Base-by-base conservation (phyloP, 345 rosid genomes). In the Eucalyptus marginata region DNA sequence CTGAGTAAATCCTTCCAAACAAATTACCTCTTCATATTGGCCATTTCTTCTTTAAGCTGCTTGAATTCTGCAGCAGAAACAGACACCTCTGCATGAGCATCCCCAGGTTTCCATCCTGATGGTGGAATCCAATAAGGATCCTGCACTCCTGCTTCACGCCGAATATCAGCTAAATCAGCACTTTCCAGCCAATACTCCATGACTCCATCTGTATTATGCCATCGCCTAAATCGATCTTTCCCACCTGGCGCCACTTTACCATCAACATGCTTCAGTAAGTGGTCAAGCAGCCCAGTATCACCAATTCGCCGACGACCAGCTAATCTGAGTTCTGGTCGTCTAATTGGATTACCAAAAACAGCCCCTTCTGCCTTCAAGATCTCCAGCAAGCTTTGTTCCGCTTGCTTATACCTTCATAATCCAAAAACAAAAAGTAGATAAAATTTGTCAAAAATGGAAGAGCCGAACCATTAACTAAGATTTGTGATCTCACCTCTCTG, bases 271-370 rank as follows among this genome's bases (percentile, higher is more conserved):
- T 97, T 97, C 92, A 96, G 91, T 47, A 94, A 92, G 91, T 97
- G 99, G 92, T 97, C 99, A 92, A 97, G 95, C 86, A 97, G 96
- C 31, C 99, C 99, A 88, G 99, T 97, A 88, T 97, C 99, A 87
- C 98, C 97, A 88, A 97, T 96, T 85, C 87, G 91, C 89, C 91
- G 93, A 36, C 98, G 98, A 66, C 96, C 98, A 62, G 92, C 94
- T 58, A 20, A 49, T 94, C 98, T 94, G 90, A 97, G 93, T 68
- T 89, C 90, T 18, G 90, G 88, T 84, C 99, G 92, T 22, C 97
- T 88, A 88, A 97, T 90, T 88, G 98, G 97, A 18, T 92, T 91
- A 86, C 94, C 97, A 90, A 94, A 93, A 36, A 92, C 91, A 90
- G 99, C 99, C 76, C 95, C 95, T 93, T 95, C 94, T 90, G 94